A percentile compares a stretch with the other conserved stretches of the same genome.
Evolutionary conservation across 2,329 filamentous ascomycete species (phyloP).

Genomic region (Aureobasidium pullulans): DNA sequence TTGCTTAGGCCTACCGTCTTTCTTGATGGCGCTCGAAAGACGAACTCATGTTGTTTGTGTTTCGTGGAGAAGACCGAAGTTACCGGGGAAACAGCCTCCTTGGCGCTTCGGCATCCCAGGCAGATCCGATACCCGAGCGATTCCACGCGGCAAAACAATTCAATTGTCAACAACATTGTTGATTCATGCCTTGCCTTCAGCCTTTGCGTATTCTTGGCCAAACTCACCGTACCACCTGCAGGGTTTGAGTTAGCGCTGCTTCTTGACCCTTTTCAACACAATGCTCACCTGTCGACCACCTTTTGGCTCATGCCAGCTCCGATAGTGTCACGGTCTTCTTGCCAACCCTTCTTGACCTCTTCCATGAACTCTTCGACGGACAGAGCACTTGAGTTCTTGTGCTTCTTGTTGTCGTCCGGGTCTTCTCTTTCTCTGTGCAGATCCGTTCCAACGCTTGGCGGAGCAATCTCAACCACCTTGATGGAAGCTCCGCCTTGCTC

Average conservation of each 20-base stretch:
- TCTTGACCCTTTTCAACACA: background rate
- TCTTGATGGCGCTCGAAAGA: background rate
- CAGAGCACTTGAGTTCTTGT: conserved; percentile 42
- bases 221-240: conserved; percentile 25
- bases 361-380: conserved; percentile 49
- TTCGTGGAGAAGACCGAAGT: background rate
- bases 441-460: conserved; percentile 34
- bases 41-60: conserved; percentile 6
- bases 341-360: conserved; percentile 38
- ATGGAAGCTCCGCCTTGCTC: conserved; percentile 33
- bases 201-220: conserved; percentile 21
- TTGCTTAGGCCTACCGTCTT: conserved; percentile 2
- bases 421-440: conserved; percentile 49
- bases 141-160: background rate
- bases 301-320: conserved; percentile 36
- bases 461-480: conserved; percentile 47
- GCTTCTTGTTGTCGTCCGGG: conserved; percentile 54
- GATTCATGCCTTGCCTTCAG: conserved; percentile 16
- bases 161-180: background rate
- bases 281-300: conserved; percentile 31
- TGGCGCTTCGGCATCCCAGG: background rate
- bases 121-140: background rate
- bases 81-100: background rate
- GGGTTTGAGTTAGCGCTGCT: background rate
- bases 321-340: conserved; percentile 43